These are phyloP conservation scores for Hyaloscypha bicolor DNA, from an alignment of 495 filamentous ascomycete genomes.

Conservation along the genomic window DNA sequence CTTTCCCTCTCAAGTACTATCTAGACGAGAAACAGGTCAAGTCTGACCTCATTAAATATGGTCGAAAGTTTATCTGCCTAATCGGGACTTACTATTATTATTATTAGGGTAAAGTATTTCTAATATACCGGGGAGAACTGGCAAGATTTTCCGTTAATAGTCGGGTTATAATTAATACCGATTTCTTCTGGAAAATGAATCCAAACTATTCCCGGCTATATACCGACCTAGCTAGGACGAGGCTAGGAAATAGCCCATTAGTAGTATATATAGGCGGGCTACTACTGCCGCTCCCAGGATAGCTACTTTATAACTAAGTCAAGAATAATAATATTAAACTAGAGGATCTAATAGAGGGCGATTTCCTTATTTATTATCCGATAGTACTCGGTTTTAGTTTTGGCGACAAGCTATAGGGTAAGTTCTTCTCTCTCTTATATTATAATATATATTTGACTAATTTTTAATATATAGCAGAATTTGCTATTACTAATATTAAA, in stretches of 20 bases:
- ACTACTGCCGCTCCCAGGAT: neutral
- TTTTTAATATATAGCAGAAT: constrained; percentile 30
- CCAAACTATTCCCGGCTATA: constrained; percentile 17
- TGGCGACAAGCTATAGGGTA: constrained; percentile 18
- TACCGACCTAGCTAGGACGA: constrained; percentile 7
- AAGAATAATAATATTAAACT: neutral
- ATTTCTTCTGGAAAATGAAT: constrained; percentile 30
- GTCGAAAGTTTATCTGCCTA: neutral
- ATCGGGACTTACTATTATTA: neutral
- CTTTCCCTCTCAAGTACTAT: constrained; percentile 9
- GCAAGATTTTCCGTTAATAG: constrained; percentile 18
- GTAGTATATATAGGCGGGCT: neutral
- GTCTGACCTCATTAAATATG: neutral
- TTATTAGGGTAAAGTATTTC: constrained; percentile 12
- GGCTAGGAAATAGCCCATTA: no score
- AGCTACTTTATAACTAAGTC: neutral
- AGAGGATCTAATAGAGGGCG: constrained; percentile 11
- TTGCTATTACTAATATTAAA: constrained; percentile 32
- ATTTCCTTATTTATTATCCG: constrained; percentile 24
- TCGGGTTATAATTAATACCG: constrained; percentile 27
- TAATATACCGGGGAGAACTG: constrained; percentile 14
- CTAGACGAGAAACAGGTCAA: neutral
- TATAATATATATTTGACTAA: constrained; percentile 4
- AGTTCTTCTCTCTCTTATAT: neutral
- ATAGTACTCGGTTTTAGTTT: constrained; percentile 25